Percentiles rank a stretch among this genome's conserved stretches.
Evolutionary conservation across 768 basidiomycete species (phyloP).

Genomic region (Amanita subjunquillea): DNA sequence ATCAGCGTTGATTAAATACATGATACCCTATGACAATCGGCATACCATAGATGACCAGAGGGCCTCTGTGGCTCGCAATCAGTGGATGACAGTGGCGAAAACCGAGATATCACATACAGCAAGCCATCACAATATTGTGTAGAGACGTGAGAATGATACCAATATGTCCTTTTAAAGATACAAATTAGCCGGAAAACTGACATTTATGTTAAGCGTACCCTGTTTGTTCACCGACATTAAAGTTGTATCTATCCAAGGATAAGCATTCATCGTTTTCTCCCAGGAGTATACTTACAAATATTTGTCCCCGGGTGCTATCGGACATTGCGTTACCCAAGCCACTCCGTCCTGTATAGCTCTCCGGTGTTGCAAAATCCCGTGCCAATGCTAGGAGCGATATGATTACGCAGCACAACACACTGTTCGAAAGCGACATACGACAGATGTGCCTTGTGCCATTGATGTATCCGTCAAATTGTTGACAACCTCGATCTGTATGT

Average conservation of each 20-base stretch:
- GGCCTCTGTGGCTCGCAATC: constrained; percentile 31
- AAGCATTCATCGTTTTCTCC: background rate
- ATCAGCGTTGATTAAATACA: constrained; percentile 10
- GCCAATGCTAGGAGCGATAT: constrained; percentile 29
- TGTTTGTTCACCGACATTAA: constrained; percentile 2
- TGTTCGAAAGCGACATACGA: constrained; percentile 20
- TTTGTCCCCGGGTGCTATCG: constrained; percentile 25
- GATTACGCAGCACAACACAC: background rate
- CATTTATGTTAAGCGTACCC: background rate
- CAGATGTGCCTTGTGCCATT: constrained; percentile 39
- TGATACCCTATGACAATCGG: constrained; percentile 12
- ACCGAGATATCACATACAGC: constrained; percentile 14
- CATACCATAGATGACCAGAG: constrained; percentile 22
- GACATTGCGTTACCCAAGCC: constrained; percentile 30
- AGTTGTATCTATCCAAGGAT: background rate
- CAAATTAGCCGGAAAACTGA: background rate
- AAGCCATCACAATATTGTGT: constrained; percentile 11
- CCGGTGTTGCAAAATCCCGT: constrained; percentile 27
- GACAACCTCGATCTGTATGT: constrained; percentile 36
- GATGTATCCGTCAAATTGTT: constrained; percentile 34
- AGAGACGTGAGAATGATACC: constrained; percentile 14
- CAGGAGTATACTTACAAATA: constrained; percentile 13
- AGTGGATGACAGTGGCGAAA: constrained; percentile 12
- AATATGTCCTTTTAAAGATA: constrained; percentile 11
- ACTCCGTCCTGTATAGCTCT: constrained; percentile 32